Percentiles rank a stretch among this genome's conserved stretches.
Conservation (phyloP, 2,329 filamentous ascomycete genomes). For the Fusarium sororula region DNA sequence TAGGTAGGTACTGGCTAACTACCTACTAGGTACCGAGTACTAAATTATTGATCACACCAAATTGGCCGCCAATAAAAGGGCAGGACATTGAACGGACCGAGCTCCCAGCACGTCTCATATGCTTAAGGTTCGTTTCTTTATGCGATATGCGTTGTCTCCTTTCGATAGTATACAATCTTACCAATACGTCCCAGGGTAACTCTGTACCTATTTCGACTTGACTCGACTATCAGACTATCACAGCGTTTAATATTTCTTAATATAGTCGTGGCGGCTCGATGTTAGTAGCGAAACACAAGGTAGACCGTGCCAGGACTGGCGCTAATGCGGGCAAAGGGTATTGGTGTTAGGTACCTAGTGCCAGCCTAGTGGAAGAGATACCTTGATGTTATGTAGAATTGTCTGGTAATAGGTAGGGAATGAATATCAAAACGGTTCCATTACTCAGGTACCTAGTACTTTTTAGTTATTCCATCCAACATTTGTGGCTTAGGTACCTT, state of each 20-base stretch:
- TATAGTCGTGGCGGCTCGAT: conserved; percentile 32
- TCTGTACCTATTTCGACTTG: not conserved
- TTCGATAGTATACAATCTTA: not conserved
- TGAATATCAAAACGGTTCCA: not conserved
- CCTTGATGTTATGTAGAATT: not conserved
- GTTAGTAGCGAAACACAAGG: conserved; percentile 32
- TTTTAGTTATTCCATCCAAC: not conserved
- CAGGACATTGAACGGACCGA: conserved; percentile 14
- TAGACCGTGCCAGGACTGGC: conserved; percentile 21
- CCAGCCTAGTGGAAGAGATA: not conserved
- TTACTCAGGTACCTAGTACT: no score
- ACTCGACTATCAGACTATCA: conserved; percentile 15
- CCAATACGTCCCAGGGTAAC: conserved; percentile 1
- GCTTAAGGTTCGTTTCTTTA: not conserved
- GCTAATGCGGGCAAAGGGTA: conserved; percentile 19
- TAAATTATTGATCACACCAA: conserved; percentile 32
- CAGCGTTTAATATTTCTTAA: conserved; percentile 24
- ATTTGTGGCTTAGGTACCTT: conserved; percentile 15
- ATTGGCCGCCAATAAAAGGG: conserved; percentile 28
- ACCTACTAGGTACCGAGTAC: not conserved
- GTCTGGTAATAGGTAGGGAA: not conserved
- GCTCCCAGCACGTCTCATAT: not conserved
- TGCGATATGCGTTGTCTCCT: not conserved
- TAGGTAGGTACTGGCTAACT: conserved; percentile 25
- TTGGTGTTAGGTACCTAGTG: not conserved